Base-by-base conservation (phyloP, 345 rosid genomes). In the Eucalyptus shirleyi region DNA sequence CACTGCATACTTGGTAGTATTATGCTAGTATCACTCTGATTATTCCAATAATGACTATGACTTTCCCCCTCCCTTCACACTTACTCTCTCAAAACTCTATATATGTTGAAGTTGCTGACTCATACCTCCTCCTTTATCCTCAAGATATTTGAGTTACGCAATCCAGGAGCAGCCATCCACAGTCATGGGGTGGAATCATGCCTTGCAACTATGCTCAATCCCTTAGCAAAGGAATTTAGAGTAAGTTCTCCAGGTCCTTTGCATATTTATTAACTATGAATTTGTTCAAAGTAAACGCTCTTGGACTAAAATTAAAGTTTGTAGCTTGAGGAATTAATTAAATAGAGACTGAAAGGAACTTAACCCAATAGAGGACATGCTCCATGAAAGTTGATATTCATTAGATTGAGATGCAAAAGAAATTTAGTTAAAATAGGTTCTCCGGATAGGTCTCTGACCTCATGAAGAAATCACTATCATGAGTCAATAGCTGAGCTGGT, bases 101-200 rank as follows among this genome's bases (percentile, higher is more conserved):
- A 18, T 88, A 8, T 50, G 60, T 50, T 72, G 28, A 77, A 37
- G 85, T 77, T 77, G 47, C 47, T 77, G 47, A 40, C 85, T 40
- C 47, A 18, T 77, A 21, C 85, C 85, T 77, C 85, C 30, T 77
- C 30, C 50, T 26, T 47, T 88, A 15, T 87, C 62, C 86, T 91
- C 86, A 92, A 98, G 99, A 97, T 98, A 87, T 96, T 96, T 89
- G 94, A 96, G 59, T 95, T 93, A 96, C 95, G 97, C 86, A 91
- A 97, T 95, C 98, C 99, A 85, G 99, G 99, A 89, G 97, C 99
- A 90, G 99, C 96, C 91, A 96, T 97, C 94, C 99, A 98, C 91
- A 96, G 99, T 91, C 99, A 97, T 91, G 99, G 99, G 89, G 94
- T 98, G 87, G 99, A 98, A 92, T 98, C 98, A 87, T 98, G 99